These are phyloP conservation scores for Eimeria falciformis DNA, from an alignment of 169 alveolate genomes.

Conservation along the genomic window DNA sequence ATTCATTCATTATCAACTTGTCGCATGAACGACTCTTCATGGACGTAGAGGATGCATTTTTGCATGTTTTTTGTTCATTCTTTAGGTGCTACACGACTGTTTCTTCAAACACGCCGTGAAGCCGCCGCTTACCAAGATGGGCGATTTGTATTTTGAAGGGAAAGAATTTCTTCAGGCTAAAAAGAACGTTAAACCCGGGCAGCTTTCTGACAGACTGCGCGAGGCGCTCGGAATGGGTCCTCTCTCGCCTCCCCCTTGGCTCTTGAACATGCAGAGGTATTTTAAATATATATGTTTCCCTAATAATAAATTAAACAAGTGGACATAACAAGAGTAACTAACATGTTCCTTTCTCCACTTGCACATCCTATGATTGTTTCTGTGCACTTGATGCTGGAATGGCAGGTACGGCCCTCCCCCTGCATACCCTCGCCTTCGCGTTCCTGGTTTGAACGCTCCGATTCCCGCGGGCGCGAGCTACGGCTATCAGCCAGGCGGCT, in stretches of 20 bases:
- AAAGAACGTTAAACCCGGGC: conserved; percentile 96
- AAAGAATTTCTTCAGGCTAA: conserved; percentile 96
- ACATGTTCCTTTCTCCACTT: not conserved
- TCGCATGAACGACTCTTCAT: not conserved
- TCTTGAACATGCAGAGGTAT: conserved; percentile 97
- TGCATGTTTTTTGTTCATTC: not conserved
- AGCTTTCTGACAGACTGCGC: conserved; percentile 94
- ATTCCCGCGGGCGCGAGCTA: conserved; percentile 90
- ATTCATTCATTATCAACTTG: not conserved
- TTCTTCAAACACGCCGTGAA: conserved; percentile 97
- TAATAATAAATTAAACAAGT: not conserved
- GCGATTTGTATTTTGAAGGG: conserved; percentile 97
- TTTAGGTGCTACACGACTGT: conserved; percentile 97
- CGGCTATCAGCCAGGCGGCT: conserved; percentile 93
- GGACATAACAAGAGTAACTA: too few species aligned
- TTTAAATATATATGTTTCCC: not conserved
- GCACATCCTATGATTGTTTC: not conserved
- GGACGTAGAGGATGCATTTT: not conserved
- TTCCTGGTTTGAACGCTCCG: conserved; percentile 97
- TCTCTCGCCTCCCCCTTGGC: conserved; percentile 98
- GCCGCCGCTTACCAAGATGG: conserved; percentile 96
- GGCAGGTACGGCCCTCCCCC: conserved; percentile 98
- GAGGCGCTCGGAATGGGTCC: conserved; percentile 97
- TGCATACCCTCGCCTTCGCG: conserved; percentile 96
- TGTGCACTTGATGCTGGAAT: conserved; percentile 9